phyloP scores from a whole-genome alignment of 768 basidiomycete species.

The Rhizopogon salebrosus region DNA sequence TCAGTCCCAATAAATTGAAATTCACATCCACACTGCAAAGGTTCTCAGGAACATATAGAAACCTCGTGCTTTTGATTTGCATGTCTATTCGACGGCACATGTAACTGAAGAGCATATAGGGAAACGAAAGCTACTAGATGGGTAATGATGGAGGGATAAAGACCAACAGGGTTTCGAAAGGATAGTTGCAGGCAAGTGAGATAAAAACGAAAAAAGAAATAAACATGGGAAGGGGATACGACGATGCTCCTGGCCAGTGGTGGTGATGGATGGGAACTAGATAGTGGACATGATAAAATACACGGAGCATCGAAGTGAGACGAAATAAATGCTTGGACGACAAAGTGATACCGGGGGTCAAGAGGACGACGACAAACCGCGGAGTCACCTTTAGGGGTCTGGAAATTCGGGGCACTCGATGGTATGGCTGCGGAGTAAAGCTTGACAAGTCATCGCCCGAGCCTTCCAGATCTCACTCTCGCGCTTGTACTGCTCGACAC shows the following conservation, averaged over 20 bases:
- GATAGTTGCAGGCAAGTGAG: background rate
- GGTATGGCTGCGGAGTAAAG: conserved; percentile 52
- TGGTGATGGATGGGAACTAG: conserved; percentile 26
- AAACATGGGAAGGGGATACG: conserved; percentile 37
- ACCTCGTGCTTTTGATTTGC: background rate
- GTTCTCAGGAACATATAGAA: background rate
- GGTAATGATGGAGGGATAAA: background rate
- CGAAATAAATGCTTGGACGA: too few species aligned
- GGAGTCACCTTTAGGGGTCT: conserved; percentile 17
- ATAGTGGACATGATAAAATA: conserved; percentile 21
- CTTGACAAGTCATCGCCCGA: conserved; percentile 42
- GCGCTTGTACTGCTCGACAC: conserved; percentile 42
- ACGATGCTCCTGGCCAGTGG: conserved; percentile 53
- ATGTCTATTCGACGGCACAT: conserved; percentile 6
- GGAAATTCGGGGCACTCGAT: conserved; percentile 50
- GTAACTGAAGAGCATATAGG: background rate
- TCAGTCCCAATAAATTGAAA: too few species aligned
- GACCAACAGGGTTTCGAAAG: conserved; percentile 1
- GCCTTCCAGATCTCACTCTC: conserved; percentile 64
- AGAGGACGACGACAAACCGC: conserved; percentile 5
- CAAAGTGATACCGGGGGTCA: background rate
- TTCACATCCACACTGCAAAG: background rate
- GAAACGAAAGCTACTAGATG: background rate
- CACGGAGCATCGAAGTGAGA: conserved; percentile 42
- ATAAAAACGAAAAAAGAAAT: background rate